phyloP scores from a whole-genome alignment of 495 filamentous ascomycete species.

The Geopyxis carbonaria region DNA sequence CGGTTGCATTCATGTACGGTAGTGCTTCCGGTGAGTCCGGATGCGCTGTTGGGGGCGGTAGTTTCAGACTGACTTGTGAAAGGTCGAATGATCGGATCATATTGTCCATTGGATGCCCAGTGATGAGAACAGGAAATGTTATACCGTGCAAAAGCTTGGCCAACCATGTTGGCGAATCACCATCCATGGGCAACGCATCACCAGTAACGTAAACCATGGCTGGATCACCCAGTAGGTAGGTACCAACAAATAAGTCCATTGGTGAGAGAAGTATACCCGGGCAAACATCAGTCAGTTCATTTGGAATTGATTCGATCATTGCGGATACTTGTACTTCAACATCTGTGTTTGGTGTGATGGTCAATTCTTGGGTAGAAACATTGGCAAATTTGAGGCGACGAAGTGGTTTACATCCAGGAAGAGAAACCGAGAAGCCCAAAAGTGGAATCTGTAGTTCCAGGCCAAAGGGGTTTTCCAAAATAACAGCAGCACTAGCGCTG shows the following conservation, averaged over 20 bases:
- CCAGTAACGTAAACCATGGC: slow-evolving; percentile 59
- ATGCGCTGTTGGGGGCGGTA: slow-evolving; percentile 61
- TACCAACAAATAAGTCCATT: slow-evolving; percentile 62
- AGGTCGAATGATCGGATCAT: slow-evolving; percentile 74
- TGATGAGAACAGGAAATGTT: slow-evolving; percentile 68
- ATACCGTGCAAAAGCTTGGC: slow-evolving; percentile 61
- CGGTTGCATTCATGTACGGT: slow-evolving; percentile 63
- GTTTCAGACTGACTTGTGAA: slow-evolving; percentile 60
- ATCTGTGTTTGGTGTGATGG: slow-evolving; percentile 45
- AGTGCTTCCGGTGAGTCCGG: slow-evolving; percentile 56
- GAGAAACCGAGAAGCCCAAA: slow-evolving; percentile 65
- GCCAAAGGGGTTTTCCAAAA: slow-evolving; percentile 59
- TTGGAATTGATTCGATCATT: slow-evolving; percentile 50
- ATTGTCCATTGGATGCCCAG: slow-evolving; percentile 60
- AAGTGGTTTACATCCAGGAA: slow-evolving; percentile 50
- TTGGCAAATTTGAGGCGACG: slow-evolving; percentile 48
- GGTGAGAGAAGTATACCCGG: slow-evolving; percentile 62
- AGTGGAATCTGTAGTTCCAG: slow-evolving; percentile 55
- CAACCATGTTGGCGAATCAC: slow-evolving; percentile 63
- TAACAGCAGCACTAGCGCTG: slow-evolving; percentile 51
- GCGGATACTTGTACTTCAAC: slow-evolving; percentile 52
- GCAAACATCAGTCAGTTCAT: slow-evolving; percentile 49
- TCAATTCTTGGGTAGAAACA: slow-evolving; percentile 47
- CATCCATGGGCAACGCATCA: background rate
- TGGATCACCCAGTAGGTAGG: slow-evolving; percentile 61